Conservation (phyloP, 2,329 filamentous ascomycete genomes). For the Ceratocystis eucalypticola region DNA sequence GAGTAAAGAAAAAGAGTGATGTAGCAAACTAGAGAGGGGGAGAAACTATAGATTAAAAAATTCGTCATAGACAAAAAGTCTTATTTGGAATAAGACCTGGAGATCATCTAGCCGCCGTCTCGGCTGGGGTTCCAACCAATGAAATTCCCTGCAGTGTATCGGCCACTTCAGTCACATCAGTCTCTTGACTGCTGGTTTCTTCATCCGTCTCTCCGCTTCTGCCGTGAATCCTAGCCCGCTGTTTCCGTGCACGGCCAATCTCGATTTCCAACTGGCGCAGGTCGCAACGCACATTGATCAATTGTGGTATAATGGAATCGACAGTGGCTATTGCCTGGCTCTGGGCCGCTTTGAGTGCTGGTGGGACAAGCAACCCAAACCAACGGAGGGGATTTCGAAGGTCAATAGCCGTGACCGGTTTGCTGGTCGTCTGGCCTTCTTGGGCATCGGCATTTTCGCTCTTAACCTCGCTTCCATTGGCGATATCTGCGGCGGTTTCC, state of each 20-base stretch:
- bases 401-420: conserved; percentile 2
- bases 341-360: conserved; percentile 45
- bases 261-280: conserved; percentile 56
- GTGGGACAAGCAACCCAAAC: conserved; percentile 43
- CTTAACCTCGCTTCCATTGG: conserved; percentile 19
- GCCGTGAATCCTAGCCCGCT: conserved; percentile 33
- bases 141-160: not conserved
- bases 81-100: not conserved
- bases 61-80: not conserved
- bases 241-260: conserved; percentile 48
- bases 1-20: not conserved
- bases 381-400: conserved; percentile 42
- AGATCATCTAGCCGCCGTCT: not conserved
- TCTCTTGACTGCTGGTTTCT: not conserved
- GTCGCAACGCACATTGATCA: conserved; percentile 44
- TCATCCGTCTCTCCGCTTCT: conserved; percentile 16
- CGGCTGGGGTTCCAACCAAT: not conserved
- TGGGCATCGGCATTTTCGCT: not conserved
- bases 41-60: not conserved
- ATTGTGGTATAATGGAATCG: conserved; percentile 41
- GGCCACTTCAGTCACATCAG: not conserved
- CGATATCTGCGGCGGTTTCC: too few relatives aligned
- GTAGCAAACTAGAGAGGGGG: not conserved
- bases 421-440: not conserved
- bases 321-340: conserved; percentile 41